phyloP scores from a whole-genome alignment of 2,329 filamentous ascomycete species.

The Arachnopeziza araneosa region DNA sequence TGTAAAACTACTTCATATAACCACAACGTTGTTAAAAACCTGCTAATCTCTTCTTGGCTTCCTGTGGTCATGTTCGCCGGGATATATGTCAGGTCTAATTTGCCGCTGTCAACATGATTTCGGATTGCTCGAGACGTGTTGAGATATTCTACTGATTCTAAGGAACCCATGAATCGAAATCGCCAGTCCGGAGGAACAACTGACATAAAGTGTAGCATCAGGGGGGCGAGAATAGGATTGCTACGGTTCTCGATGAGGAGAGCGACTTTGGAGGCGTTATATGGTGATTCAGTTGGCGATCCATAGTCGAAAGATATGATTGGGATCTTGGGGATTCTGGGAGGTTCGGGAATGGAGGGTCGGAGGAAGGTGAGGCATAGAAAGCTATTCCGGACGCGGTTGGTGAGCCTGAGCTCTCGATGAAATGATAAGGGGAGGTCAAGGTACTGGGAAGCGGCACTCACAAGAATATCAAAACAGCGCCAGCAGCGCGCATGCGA shows the following conservation, averaged over 20 bases:
- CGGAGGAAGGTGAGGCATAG: slow-evolving; percentile 19
- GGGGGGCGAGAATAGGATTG: slow-evolving; percentile 44
- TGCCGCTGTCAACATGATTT: slow-evolving; percentile 29
- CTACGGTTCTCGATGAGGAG: slow-evolving; percentile 50
- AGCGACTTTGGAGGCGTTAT: slow-evolving; percentile 36
- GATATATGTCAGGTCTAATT: slow-evolving; percentile 46
- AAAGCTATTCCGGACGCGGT: slow-evolving; percentile 12
- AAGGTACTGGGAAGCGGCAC: slow-evolving; percentile 1
- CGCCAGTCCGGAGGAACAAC: slow-evolving; percentile 53
- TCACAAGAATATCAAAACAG: slow-evolving; percentile 24
- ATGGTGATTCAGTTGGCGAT: slow-evolving; percentile 12
- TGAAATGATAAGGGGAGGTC: not conserved
- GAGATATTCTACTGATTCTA: slow-evolving; percentile 39
- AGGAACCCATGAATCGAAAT: slow-evolving; percentile 50
- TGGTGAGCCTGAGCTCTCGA: not conserved
- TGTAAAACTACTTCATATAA: slow-evolving; percentile 45
- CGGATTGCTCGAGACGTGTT: slow-evolving; percentile 43
- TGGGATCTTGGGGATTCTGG: slow-evolving; percentile 18
- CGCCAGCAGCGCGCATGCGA: slow-evolving; percentile 24
- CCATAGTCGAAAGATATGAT: slow-evolving; percentile 22
- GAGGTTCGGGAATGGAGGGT: slow-evolving; percentile 18
- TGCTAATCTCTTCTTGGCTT: slow-evolving; percentile 46
- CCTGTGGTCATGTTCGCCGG: slow-evolving; percentile 45
- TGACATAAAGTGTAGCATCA: slow-evolving; percentile 51
- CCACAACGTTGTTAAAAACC: slow-evolving; percentile 47